These are phyloP conservation scores for Tremella mesenterica DNA, from an alignment of 768 basidiomycete species.

Conservation along the genomic window DNA sequence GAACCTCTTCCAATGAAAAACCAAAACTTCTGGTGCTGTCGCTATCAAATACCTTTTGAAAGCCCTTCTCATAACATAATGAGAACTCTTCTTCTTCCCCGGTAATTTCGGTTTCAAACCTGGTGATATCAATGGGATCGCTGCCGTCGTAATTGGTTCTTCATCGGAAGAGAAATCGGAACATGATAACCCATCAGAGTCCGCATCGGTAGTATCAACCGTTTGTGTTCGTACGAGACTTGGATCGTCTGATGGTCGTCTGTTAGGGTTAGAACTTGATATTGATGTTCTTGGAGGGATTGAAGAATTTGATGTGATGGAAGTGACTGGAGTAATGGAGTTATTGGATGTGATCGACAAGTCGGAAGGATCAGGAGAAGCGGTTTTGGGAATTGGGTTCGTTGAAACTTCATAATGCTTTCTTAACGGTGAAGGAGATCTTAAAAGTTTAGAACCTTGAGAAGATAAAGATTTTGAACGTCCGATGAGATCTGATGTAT, in stretches of 20 bases:
- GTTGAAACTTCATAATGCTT: constrained; percentile 12
- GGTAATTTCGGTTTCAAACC: constrained; percentile 21
- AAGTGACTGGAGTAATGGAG: neutral
- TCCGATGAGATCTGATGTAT: neutral
- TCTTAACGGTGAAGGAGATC: constrained; percentile 32
- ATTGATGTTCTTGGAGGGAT: neutral
- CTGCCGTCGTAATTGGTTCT: constrained; percentile 13
- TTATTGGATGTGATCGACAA: neutral
- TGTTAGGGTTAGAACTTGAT: neutral
- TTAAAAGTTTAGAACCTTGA: neutral
- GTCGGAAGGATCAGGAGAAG: neutral
- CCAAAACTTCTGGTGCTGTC: constrained; percentile 65
- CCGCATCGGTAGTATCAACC: neutral
- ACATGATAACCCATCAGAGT: constrained; percentile 28
- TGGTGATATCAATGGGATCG: neutral
- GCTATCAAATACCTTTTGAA: constrained; percentile 93
- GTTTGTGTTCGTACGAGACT: too few species aligned
- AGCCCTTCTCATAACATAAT: constrained; percentile 68
- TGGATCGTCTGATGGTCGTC: too few species aligned
- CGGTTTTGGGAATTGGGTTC: too few species aligned
- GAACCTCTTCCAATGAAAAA: constrained; percentile 89
- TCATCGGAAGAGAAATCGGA: constrained; percentile 25
- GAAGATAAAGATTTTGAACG: constrained; percentile 8
- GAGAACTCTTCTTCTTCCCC: constrained; percentile 46
- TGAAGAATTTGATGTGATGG: constrained; percentile 1